These are phyloP conservation scores for Linaria vulgaris DNA, from an alignment of 257 asterid genomes.

Conservation along the genomic window DNA sequence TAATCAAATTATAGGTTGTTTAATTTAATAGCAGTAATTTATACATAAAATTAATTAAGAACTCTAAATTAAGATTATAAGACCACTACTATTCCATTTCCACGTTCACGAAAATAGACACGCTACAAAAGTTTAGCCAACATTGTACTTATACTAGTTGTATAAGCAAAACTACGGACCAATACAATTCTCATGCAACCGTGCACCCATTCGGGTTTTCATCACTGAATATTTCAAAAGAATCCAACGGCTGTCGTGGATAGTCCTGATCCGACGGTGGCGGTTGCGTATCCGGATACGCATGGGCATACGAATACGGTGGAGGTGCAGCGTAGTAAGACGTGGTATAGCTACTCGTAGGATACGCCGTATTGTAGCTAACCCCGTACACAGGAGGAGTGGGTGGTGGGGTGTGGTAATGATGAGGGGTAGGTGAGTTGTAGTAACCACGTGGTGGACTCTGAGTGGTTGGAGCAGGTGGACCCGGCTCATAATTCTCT, in stretches of 20 bases:
- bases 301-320: conserved; percentile 42
- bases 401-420: conserved; percentile 19
- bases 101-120: neutral
- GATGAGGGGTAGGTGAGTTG: conserved; percentile 26
- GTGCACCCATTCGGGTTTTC: conserved; percentile 78
- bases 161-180: conserved; percentile 30
- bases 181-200: conserved; percentile 36
- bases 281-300: conserved; percentile 34
- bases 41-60: too few species aligned
- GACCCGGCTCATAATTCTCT: conserved; percentile 30
- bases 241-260: conserved; percentile 63
- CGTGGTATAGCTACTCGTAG: conserved; percentile 44
- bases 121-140: conserved; percentile 3
- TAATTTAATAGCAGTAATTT: neutral
- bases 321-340: conserved; percentile 54
- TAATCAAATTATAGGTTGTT: neutral
- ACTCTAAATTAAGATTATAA: too few species aligned
- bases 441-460: conserved; percentile 43
- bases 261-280: conserved; percentile 40
- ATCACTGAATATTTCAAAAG: conserved; percentile 75
- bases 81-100: too few species aligned
- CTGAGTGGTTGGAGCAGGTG: conserved; percentile 30
- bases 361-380: conserved; percentile 67
- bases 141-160: conserved; percentile 35
- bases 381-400: conserved; percentile 45